Evolutionary conservation across 345 rosid genomes (phyloP).

Genomic region (Brassica rapa): DNA sequence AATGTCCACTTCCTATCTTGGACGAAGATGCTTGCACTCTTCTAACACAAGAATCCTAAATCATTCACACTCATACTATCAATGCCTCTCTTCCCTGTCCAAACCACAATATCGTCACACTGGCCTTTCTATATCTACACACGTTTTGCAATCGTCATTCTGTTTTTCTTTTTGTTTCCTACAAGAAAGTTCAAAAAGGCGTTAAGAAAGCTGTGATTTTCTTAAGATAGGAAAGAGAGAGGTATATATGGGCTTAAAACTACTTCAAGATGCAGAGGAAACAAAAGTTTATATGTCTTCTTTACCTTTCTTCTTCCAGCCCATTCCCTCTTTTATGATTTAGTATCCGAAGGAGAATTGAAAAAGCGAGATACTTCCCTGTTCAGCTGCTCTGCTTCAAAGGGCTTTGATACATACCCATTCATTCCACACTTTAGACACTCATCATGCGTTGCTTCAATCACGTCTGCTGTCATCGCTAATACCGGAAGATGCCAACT

Average conservation of each 20-base stretch:
- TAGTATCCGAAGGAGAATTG: conserved; percentile 27
- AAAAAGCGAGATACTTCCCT: conserved; percentile 76
- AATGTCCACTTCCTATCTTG: conserved; percentile 24
- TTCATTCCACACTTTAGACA: conserved; percentile 74
- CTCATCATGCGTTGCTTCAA: conserved; percentile 81
- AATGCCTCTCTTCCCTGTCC: conserved; percentile 20
- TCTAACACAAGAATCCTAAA: conserved; percentile 28
- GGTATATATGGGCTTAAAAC: conserved; percentile 11
- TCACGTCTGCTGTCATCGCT: conserved; percentile 98
- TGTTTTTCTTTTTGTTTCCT: conserved; percentile 13
- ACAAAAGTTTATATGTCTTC: conserved; percentile 20
- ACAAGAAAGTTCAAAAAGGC: conserved; percentile 5
- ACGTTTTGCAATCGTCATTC: conserved; percentile 33
- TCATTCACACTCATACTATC: conserved; percentile 20
- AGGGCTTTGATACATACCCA: conserved; percentile 94
- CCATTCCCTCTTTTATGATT: conserved; percentile 15
- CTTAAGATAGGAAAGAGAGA: not conserved
- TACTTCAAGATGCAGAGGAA: conserved; percentile 25
- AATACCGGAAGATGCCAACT: conserved; percentile 68
- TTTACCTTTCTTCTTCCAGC: conserved; percentile 8
- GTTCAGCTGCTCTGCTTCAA: conserved; percentile 84
- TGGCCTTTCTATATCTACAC: conserved; percentile 30
- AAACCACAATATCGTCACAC: conserved; percentile 24
- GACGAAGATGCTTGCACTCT: conserved; percentile 27
- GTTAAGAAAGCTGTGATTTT: not conserved